Percentiles rank a stretch among this genome's conserved stretches.
Evolutionary conservation across 2,329 filamentous ascomycete species (phyloP).

Genomic region (Cercospora nicotianae): DNA sequence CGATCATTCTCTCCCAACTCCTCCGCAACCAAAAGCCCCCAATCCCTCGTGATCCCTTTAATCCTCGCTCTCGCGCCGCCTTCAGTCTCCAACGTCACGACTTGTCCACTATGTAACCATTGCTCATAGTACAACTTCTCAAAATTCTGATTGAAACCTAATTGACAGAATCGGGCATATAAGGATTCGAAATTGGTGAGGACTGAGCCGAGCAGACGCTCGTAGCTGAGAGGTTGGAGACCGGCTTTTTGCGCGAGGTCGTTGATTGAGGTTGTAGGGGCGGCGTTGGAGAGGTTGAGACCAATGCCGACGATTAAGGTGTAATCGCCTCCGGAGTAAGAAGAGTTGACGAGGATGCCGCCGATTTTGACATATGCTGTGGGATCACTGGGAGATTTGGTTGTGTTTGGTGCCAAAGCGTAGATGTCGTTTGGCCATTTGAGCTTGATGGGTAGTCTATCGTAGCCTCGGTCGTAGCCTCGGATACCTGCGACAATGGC

Average conservation of each 20-base stretch:
- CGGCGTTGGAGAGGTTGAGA: constrained; percentile 83
- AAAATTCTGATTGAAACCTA: constrained; percentile 72
- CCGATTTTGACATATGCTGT: constrained; percentile 87
- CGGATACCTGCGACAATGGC: constrained; percentile 83
- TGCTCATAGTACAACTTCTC: constrained; percentile 75
- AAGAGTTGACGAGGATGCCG: constrained; percentile 87
- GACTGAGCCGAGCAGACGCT: constrained; percentile 79
- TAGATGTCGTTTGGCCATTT: constrained; percentile 98
- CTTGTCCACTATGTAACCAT: constrained; percentile 76
- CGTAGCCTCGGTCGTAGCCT: constrained; percentile 73
- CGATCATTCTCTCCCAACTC: constrained; percentile 74
- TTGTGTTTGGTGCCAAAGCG: constrained; percentile 38
- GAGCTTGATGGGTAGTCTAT: constrained; percentile 73
- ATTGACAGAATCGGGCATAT: constrained; percentile 71
- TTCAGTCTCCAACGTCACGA: constrained; percentile 76
- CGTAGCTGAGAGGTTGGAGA: constrained; percentile 55
- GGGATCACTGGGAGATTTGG: constrained; percentile 53
- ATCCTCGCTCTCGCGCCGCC: constrained; percentile 73
- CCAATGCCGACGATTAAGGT: constrained; percentile 81
- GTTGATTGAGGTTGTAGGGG: constrained; percentile 84
- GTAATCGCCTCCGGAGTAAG: constrained; percentile 74
- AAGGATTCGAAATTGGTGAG: constrained; percentile 74
- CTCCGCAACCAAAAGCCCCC: constrained; percentile 81
- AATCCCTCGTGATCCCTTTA: constrained; percentile 86
- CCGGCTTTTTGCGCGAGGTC: constrained; percentile 58